Evolutionary conservation across 2,329 filamentous ascomycete genomes (phyloP).

Genomic region (Canariomyces notabilis): DNA sequence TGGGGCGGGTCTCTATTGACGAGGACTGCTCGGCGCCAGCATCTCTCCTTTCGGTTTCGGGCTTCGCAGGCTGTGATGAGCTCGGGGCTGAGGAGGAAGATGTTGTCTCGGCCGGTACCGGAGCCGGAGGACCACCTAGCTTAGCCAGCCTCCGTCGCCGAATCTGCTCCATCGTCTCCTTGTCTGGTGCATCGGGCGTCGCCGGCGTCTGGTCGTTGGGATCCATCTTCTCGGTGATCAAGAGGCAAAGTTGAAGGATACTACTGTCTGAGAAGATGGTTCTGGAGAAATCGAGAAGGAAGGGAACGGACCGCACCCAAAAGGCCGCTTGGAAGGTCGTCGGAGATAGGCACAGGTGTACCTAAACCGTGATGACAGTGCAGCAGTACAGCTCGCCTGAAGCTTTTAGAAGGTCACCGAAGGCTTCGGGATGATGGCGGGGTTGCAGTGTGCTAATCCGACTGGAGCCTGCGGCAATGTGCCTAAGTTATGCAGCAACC

Average conservation of each 20-base stretch:
- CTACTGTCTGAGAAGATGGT: not conserved
- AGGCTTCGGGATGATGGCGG: constrained; percentile 3
- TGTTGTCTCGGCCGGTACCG: constrained; percentile 21
- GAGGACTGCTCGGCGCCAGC: constrained; percentile 10
- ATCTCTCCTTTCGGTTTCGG: constrained; percentile 21
- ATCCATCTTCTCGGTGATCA: constrained; percentile 47
- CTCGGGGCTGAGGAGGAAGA: constrained; percentile 21
- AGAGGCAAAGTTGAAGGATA: not conserved
- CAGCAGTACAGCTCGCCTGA: not conserved
- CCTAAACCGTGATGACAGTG: not conserved
- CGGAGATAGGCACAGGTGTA: not conserved
- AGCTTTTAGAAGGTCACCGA: constrained; percentile 1
- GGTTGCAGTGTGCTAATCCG: not conserved
- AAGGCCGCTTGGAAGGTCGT: too few relatives aligned
- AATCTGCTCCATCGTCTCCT: constrained; percentile 56
- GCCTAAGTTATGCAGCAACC: not conserved
- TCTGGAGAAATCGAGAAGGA: not conserved
- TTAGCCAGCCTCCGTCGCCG: constrained; percentile 46
- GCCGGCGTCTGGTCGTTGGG: constrained; percentile 33
- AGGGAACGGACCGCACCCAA: not conserved
- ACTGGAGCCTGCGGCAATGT: not conserved
- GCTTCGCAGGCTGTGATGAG: constrained; percentile 19
- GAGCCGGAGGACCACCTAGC: constrained; percentile 37
- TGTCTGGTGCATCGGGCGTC: constrained; percentile 48
- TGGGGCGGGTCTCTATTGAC: constrained; percentile 22